Evolutionary conservation across 345 rosid genomes (phyloP), one percentile per base, ranked within the genome.

Genomic region (Gossypium mustelinum): DNA sequence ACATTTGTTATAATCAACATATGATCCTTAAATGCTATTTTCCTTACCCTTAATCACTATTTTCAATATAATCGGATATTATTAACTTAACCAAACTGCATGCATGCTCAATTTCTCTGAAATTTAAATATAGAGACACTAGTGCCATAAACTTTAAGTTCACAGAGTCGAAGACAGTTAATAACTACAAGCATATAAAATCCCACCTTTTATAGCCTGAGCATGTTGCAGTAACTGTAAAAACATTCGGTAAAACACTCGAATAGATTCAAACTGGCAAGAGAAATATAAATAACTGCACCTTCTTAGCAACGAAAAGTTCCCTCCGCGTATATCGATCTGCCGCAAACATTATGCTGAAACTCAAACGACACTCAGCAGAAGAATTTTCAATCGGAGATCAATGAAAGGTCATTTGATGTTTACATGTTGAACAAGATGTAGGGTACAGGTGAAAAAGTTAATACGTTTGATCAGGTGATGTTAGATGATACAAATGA

Each of bases 291-390:
- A 76, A 80, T 3, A 73, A n/a, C 9, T 14, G 45, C 41, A 95
- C 99, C 97, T 91, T 93, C 83, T 89, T 90, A 29, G 97, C 92
- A 65, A 95, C 79, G 92, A 93, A 58, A 95, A 43, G 98, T 89
- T 52, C 99, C 99, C 84, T 95, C 97, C 1, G 97, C 97, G 27
- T 95, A 95, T 73, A 93, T 92, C 4, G 97, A 95, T 86, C 98
- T 81, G 25, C 99, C 97, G 45, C 98, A 91, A 41, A 95, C 98
- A 76, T 95, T 95, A 77, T 95, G 99, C 81, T 95, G 99, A 82
- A 95, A 91, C 86, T 95, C 99, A 13, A 95, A 90, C 11, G 99
- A 91, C 65, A 95, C 98, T 64, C 97, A 91, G 89, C 81, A 77
- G 17, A 69, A 18, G 61, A 29, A 75, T 58, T 50, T 71, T 34